Evolutionary conservation across 371 early-diverging fungal species (phyloP).

Genomic region (Apophysomyces ossiformis): DNA sequence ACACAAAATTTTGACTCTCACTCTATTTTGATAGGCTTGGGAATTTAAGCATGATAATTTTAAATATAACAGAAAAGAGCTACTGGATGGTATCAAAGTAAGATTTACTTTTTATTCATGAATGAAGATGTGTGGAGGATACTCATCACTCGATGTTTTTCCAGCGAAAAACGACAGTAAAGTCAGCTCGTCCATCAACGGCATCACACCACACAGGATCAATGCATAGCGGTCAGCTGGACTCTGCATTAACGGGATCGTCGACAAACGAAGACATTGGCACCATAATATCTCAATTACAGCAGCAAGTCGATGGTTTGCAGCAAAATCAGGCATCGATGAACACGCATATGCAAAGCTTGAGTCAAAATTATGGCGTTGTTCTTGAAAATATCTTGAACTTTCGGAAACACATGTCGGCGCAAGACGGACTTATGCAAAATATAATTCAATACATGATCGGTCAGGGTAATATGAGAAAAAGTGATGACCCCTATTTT

Average conservation of each 20-base stretch:
- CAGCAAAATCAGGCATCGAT: conserved; percentile 40
- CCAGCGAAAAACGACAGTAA: conserved; percentile 9
- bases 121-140: too few species aligned
- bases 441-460: conserved; percentile 59
- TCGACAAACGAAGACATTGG: conserved; percentile 26
- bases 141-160: not conserved
- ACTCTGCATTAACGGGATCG: conserved; percentile 6
- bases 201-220: conserved; percentile 9
- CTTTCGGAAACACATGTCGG: conserved; percentile 56
- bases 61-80: conserved; percentile 61
- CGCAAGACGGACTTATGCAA: conserved; percentile 63
- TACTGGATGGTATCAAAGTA: conserved; percentile 65
- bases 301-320: conserved; percentile 49
- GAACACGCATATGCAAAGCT: conserved; percentile 36
- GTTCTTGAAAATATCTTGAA: conserved; percentile 59
- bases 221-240: not conserved
- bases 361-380: conserved; percentile 55
- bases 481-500: not conserved
- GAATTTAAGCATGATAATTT: conserved; percentile 82
- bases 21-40: conserved; percentile 55
- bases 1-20: not conserved
- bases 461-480: conserved; percentile 5
- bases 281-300: conserved; percentile 34
- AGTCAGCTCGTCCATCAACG: not conserved
- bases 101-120: not conserved